phyloP scores from a whole-genome alignment of 2,329 filamentous ascomycete species.

The Waltergamsia citrina region DNA sequence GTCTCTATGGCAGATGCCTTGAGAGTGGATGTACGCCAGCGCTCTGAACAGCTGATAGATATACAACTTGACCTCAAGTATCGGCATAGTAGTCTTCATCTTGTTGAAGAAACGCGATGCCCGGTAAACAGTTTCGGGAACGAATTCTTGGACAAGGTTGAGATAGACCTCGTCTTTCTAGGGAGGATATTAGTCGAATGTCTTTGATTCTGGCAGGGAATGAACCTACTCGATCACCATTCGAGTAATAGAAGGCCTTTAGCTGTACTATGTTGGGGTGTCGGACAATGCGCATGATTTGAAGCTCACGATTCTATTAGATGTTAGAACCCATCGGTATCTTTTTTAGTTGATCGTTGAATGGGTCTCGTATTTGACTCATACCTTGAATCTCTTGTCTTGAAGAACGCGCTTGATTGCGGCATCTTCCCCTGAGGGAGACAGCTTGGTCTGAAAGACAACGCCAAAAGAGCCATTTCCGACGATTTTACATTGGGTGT shows the following conservation, averaged over 20 bases:
- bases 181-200: slow-evolving; percentile 8
- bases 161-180: slow-evolving; percentile 98
- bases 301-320: slow-evolving; percentile 88
- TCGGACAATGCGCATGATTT: slow-evolving; percentile 99
- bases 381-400: slow-evolving; percentile 98
- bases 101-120: slow-evolving; percentile 99
- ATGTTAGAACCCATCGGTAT: slow-evolving; percentile 8
- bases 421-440: slow-evolving; percentile 94
- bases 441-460: slow-evolving; percentile 97
- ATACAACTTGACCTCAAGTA: slow-evolving; percentile 97
- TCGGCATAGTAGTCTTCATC: slow-evolving; percentile 99
- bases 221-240: slow-evolving; percentile 78
- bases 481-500: slow-evolving; percentile 99
- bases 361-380: slow-evolving; percentile 2
- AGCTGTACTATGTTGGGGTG: slow-evolving; percentile 98
- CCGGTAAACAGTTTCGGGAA: slow-evolving; percentile 96
- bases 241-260: slow-evolving; percentile 99
- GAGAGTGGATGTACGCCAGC: slow-evolving; percentile 96
- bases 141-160: slow-evolving; percentile 95
- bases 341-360: neutral
- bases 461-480: slow-evolving; percentile 98
- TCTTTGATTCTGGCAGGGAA: slow-evolving; percentile 2
- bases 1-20: slow-evolving; percentile 97
- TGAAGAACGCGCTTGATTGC: slow-evolving; percentile 98
- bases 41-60: slow-evolving; percentile 99